Percentiles rank a stretch among this genome's conserved stretches.
Evolutionary conservation across 805 yeast species (phyloP).

Genomic region (Sungouiozyma ichnusensis): DNA sequence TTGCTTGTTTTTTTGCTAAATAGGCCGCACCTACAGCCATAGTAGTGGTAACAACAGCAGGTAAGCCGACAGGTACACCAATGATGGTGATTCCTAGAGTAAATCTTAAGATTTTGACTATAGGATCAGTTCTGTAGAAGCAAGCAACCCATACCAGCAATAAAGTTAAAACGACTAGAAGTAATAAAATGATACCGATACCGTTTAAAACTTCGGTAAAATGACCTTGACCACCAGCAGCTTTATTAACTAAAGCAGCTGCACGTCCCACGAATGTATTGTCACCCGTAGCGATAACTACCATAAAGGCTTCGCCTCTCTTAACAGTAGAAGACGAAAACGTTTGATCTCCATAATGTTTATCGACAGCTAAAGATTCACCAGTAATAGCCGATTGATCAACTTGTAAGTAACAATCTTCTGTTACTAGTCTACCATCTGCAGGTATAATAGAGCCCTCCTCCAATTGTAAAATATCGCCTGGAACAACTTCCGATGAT

Average conservation of each 20-base stretch:
- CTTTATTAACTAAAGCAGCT: conserved; percentile 92
- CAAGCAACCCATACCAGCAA: conserved; percentile 86
- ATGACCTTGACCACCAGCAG: conserved; percentile 88
- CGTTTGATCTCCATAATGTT: conserved; percentile 73
- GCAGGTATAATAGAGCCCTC: conserved; percentile 91
- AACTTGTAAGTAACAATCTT: conserved; percentile 77
- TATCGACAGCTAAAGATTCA: conserved; percentile 93
- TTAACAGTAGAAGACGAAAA: conserved; percentile 92
- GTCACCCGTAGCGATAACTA: conserved; percentile 93
- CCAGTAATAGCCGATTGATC: conserved; percentile 97
- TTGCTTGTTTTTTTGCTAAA: conserved; percentile 93
- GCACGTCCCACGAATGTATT: conserved; percentile 95
- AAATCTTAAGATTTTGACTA: conserved; percentile 82
- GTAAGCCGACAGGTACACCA: conserved; percentile 98
- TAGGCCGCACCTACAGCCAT: conserved; percentile 99
- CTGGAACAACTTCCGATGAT: conserved; percentile 85
- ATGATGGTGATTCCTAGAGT: conserved; percentile 91
- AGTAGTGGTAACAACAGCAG: conserved; percentile 97
- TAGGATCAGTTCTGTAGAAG: conserved; percentile 83
- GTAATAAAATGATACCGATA: conserved; percentile 87
- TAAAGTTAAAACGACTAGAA: conserved; percentile 77
- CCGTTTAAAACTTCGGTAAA: conserved; percentile 96
- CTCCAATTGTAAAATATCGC: conserved; percentile 86
- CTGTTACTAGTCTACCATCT: conserved; percentile 82
- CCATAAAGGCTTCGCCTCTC: conserved; percentile 91